Conservation (phyloP, 805 yeast species). For the Saccharomyces paradoxus region DNA sequence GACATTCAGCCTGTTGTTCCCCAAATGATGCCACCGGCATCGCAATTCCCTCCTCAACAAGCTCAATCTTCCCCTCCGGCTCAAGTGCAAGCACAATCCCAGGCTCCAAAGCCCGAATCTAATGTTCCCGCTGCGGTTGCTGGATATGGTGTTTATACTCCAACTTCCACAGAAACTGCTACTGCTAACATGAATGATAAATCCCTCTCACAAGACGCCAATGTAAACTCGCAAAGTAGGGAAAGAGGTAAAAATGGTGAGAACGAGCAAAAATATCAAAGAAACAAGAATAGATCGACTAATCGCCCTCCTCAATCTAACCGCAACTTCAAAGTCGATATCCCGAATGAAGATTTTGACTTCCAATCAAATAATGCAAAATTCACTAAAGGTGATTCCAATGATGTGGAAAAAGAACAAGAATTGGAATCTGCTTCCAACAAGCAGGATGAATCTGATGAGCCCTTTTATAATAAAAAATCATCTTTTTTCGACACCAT, state of each 20-base stretch:
- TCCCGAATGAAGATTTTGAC: conserved; percentile 60
- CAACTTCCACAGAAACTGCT: conserved; percentile 7
- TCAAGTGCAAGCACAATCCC: conserved; percentile 5
- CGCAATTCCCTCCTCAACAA: not conserved
- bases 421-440: conserved; percentile 1
- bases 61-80: conserved; percentile 5
- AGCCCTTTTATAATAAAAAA: conserved; percentile 58
- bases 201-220: not conserved
- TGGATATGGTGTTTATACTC: conserved; percentile 29
- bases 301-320: conserved; percentile 3
- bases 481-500: conserved; percentile 85
- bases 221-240: not conserved
- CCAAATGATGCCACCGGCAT: conserved; percentile 15
- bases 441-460: conserved; percentile 3
- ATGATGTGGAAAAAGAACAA: conserved; percentile 4
- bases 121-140: conserved; percentile 31
- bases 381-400: conserved; percentile 19
- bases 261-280: not conserved
- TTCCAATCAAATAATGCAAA: conserved; percentile 68
- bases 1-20: conserved; percentile 47
- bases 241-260: not conserved
- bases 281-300: not conserved
- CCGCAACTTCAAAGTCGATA: conserved; percentile 21
- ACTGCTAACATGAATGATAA: not conserved
- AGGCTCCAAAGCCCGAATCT: conserved; percentile 2